These are phyloP conservation scores for Nothophoma quercina DNA, from an alignment of 2,329 filamentous ascomycete species.

Conservation along the genomic window DNA sequence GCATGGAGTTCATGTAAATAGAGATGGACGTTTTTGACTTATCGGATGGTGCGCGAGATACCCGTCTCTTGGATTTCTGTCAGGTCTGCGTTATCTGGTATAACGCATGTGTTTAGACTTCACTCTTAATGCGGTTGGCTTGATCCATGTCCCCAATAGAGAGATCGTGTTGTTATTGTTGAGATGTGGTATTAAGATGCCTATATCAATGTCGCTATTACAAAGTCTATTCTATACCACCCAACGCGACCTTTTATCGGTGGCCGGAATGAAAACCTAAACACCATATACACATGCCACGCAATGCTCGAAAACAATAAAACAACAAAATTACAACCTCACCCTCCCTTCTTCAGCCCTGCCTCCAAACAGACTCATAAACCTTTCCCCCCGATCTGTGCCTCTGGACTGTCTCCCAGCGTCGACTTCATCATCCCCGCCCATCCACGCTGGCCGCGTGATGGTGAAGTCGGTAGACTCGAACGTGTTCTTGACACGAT, in stretches of 20 bases:
- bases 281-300: background rate
- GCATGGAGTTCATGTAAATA: no score
- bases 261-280: background rate
- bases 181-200: background rate
- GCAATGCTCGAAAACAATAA: background rate
- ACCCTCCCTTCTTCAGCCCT: slow-evolving; percentile 44
- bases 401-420: slow-evolving; percentile 15
- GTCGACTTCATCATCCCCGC: slow-evolving; percentile 55
- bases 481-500: slow-evolving; percentile 90
- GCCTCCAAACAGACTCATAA: slow-evolving; percentile 45
- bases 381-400: slow-evolving; percentile 26
- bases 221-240: background rate
- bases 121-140: no score
- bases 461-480: slow-evolving; percentile 67
- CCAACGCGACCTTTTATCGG: background rate
- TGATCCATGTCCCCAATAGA: no score
- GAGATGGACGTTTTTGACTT: no score
- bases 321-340: slow-evolving; percentile 28
- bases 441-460: slow-evolving; percentile 81
- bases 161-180: no score
- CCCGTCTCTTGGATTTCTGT: slow-evolving; percentile 15
- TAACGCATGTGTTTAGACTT: no score
- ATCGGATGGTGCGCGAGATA: slow-evolving; percentile 24
- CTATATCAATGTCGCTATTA: background rate
- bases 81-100: no score